A percentile compares a stretch with the other conserved stretches of the same genome.
Evolutionary conservation across 139 green algal genomes (phyloP).

Genomic region (Tetradesmus obliquus): DNA sequence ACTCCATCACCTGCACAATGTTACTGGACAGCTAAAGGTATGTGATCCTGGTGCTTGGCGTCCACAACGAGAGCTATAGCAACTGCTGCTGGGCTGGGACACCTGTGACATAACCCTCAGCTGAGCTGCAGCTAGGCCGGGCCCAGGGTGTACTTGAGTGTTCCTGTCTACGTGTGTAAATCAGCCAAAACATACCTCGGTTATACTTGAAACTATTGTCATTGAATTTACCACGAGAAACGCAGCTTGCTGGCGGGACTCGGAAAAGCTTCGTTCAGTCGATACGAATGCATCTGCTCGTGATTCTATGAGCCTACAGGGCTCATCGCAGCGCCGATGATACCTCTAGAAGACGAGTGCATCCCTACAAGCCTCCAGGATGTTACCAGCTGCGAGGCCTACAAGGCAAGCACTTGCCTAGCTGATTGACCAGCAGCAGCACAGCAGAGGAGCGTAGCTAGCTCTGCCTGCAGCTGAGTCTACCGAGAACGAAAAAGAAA

Average conservation of each 20-base stretch:
- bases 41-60: too few relatives aligned
- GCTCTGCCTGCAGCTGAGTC: neutral
- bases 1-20: too few relatives aligned
- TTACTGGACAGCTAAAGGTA: too few relatives aligned
- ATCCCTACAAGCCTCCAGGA: constrained; percentile 28
- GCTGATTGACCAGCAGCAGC: neutral
- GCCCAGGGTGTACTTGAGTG: neutral
- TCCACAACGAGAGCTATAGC: too few relatives aligned
- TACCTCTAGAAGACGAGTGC: constrained; percentile 14
- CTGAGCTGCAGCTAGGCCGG: too few relatives aligned
- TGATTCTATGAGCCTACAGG: neutral
- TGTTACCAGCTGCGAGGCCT: constrained; percentile 38
- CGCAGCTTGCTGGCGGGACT: neutral
- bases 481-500: neutral
- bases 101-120: neutral
- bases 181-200: too few relatives aligned
- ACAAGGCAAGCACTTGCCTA: constrained; percentile 11
- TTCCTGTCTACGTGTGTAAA: too few relatives aligned
- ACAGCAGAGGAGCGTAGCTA: neutral
- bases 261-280: neutral
- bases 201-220: too few relatives aligned
- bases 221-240: too few relatives aligned
- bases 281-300: neutral
- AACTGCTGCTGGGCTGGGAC: neutral
- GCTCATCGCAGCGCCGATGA: constrained; percentile 20